Conservation (phyloP, 2,329 filamentous ascomycete genomes). For the Fusarium sp. region DNA sequence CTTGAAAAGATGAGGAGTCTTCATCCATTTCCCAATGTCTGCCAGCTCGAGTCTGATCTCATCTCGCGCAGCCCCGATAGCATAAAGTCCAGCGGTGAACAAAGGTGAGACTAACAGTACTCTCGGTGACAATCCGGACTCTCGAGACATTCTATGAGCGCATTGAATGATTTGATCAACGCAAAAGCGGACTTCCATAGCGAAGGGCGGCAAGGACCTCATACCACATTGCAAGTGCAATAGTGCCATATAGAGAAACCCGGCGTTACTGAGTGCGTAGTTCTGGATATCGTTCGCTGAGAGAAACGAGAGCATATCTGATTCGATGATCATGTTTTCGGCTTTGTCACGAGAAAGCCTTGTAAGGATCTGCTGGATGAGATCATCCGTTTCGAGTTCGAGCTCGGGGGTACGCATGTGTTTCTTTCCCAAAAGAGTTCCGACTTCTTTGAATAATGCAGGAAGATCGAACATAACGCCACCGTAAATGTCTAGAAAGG, state of each 20-base stretch:
- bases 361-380: background rate
- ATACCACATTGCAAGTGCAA: conserved; percentile 21
- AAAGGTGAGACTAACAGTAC: conserved; percentile 23
- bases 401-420: background rate
- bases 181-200: background rate
- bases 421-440: background rate
- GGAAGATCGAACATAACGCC: conserved; percentile 32
- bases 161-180: conserved; percentile 17
- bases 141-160: conserved; percentile 7
- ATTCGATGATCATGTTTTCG: background rate
- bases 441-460: conserved; percentile 17
- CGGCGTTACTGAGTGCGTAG: conserved; percentile 25
- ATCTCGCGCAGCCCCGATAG: background rate
- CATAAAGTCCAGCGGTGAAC: conserved; percentile 24
- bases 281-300: conserved; percentile 14
- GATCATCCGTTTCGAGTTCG: background rate
- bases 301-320: background rate
- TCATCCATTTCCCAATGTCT: conserved; percentile 29
- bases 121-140: conserved; percentile 8
- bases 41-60: conserved; percentile 1
- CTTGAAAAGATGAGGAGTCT: conserved; percentile 22
- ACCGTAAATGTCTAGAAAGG: conserved; percentile 22
- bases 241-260: conserved; percentile 27
- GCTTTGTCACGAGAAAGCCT: conserved; percentile 3
- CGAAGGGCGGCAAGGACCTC: background rate